phyloP scores from a whole-genome alignment of 768 basidiomycete genomes.

The Udeniomyces megalosporus region DNA sequence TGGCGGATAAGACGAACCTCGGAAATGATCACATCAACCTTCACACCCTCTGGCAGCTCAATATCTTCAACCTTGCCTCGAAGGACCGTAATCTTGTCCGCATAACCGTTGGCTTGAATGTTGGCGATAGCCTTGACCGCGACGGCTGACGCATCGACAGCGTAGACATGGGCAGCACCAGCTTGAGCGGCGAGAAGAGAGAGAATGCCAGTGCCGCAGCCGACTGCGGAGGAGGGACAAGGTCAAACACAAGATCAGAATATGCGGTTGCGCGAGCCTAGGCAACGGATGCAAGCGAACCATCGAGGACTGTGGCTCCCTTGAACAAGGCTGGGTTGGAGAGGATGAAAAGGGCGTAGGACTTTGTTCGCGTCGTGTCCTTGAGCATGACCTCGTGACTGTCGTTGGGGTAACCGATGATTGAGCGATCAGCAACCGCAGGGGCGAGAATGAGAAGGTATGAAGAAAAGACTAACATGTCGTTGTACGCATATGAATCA shows the following conservation, averaged over 20 bases:
- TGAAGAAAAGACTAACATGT: not conserved
- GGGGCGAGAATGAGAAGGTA: not conserved
- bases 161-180: conserved; percentile 77
- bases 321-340: conserved; percentile 64
- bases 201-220: conserved; percentile 87
- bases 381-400: conserved; percentile 95
- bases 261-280: not conserved
- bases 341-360: conserved; percentile 82
- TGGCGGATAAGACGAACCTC: conserved; percentile 33
- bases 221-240: conserved; percentile 36
- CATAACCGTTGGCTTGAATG: conserved; percentile 53
- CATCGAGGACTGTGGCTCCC: conserved; percentile 70
- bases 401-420: conserved; percentile 35
- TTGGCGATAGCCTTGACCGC: conserved; percentile 61
- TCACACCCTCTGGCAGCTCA: conserved; percentile 48
- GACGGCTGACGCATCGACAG: conserved; percentile 78
- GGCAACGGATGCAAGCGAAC: not conserved
- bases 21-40: conserved; percentile 87
- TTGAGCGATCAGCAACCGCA: not conserved
- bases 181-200: conserved; percentile 77
- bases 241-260: not conserved
- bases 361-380: conserved; percentile 74
- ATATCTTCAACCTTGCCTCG: conserved; percentile 85
- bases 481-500: conserved; percentile 72
- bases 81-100: conserved; percentile 65